Base-by-base conservation (phyloP, 75 land plant species). In the Picea glauca region DNA sequence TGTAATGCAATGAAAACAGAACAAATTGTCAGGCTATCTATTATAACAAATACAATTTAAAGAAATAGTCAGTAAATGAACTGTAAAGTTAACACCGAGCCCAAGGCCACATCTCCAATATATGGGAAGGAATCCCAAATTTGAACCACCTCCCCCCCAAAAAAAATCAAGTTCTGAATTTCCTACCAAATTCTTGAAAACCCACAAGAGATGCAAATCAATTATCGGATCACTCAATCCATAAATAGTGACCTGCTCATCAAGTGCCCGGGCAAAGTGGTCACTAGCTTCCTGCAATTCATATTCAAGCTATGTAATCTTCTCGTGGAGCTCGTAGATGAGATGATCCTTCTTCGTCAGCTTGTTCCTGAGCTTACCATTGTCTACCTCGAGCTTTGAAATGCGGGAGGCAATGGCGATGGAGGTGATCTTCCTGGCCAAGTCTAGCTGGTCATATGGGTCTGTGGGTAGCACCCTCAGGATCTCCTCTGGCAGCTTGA, bases 341-440 rank as follows among this genome's bases (percentile, higher is more conserved):
- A 79, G 17, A 1, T 74, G 76, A 18, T 94, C 96, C 83, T 84
- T 91, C 65, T 90, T 92, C 12, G 81, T 62, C 17, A 94, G 12
- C 72, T 76, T 82, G 38, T 84, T 80, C 75, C 76, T 54, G 67
- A 94, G 79, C 38, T 78, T 65, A 5, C 67, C 83, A 31, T 63
- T 77, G 80, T 94, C 96, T 2, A 82, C 20, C 68, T 94, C 96
- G n/a, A 94, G 86, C 67, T 83, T 84, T 62, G 90, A 84, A 30
- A 94, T 94, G 58, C 96, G 79, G 32, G 96, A 84, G 6, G 90
- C 88, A 61, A 94, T 90, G 14, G 96, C 96, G 88, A 94, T 88
- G 76, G 96, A 87, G 2, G 96, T 94, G 78, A 94, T 88, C 84
- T 88, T 89, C 72, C 96, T 74, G 33, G 96, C 96, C 63, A 94